Conservation (phyloP, 2,329 filamentous ascomycete genomes). For the Didymella exigua region DNA sequence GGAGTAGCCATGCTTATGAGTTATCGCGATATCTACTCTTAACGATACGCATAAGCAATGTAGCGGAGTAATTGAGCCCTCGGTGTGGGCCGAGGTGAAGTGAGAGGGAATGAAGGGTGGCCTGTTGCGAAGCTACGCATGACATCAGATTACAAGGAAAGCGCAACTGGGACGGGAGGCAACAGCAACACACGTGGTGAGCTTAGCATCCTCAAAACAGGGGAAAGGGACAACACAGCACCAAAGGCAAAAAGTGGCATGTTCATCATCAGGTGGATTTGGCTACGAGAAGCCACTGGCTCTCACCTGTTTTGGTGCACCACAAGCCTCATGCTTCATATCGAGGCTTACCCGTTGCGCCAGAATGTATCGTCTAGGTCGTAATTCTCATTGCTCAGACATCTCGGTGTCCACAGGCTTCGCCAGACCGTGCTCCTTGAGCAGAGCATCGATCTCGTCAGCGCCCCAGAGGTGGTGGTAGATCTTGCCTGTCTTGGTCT, state of each 20-base stretch:
- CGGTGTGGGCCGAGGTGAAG: conserved; percentile 8
- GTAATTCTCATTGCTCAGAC: conserved; percentile 39
- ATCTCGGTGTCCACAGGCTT: conserved; percentile 60
- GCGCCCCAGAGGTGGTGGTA: conserved; percentile 98
- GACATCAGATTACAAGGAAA: not conserved
- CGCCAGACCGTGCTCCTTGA: conserved; percentile 94
- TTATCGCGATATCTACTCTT: conserved; percentile 18
- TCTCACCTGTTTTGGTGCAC: conserved; percentile 42
- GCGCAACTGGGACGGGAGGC: not conserved
- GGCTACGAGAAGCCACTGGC: conserved; percentile 31
- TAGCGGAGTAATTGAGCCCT: conserved; percentile 8
- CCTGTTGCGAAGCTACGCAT: not conserved
- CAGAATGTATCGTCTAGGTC: conserved; percentile 27
- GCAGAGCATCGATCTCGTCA: conserved; percentile 90
- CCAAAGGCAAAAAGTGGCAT: not conserved
- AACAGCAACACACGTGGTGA: not conserved
- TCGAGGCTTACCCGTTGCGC: conserved; percentile 31
- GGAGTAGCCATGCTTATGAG: conserved; percentile 36
- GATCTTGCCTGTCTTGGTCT: conserved; percentile 92
- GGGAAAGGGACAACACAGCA: not conserved
- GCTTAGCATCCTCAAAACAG: not conserved
- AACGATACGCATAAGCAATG: conserved; percentile 26
- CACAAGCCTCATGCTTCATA: conserved; percentile 40
- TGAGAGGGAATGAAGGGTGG: conserved; percentile 5
- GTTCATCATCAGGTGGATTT: conserved; percentile 36